phyloP scores from a whole-genome alignment of 2,329 filamentous ascomycete genomes.

The Westerdykella ornata region DNA sequence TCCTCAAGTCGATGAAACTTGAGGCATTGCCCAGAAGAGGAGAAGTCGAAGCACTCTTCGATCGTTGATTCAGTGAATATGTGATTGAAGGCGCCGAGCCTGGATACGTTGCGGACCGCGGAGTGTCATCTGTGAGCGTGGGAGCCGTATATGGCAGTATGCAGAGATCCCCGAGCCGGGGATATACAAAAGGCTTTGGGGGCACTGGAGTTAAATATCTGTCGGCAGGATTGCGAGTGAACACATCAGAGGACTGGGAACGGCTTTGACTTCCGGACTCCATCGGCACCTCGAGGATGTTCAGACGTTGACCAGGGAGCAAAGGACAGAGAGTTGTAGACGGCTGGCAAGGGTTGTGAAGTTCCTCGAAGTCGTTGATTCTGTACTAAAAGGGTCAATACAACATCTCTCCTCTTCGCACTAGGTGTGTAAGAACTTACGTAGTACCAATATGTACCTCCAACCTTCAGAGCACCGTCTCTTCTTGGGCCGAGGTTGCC shows the following conservation, averaged over 20 bases:
- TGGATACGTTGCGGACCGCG: constrained; percentile 27
- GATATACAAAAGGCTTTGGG: constrained; percentile 30
- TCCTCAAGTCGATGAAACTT: constrained; percentile 27
- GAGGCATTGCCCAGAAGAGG: constrained; percentile 21
- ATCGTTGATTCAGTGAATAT: constrained; percentile 19
- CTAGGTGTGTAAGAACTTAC: constrained; percentile 48
- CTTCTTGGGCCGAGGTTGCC: constrained; percentile 50
- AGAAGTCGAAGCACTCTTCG: constrained; percentile 28
- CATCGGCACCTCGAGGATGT: constrained; percentile 72
- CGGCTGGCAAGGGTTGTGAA: constrained; percentile 64
- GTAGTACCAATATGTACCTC: constrained; percentile 91
- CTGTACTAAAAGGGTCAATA: constrained; percentile 58
- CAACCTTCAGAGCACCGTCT: constrained; percentile 81
- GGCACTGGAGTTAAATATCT: constrained; percentile 66
- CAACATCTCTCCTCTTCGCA: constrained; percentile 1
- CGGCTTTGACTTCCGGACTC: constrained; percentile 58
- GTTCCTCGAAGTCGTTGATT: constrained; percentile 70
- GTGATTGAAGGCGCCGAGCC: constrained; percentile 17
- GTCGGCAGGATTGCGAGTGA: constrained; percentile 71
- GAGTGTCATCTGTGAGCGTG: constrained; percentile 16
- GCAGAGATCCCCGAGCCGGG: constrained; percentile 13
- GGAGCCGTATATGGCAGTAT: constrained; percentile 15
- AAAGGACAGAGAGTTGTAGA: constrained; percentile 76
- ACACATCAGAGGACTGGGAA: constrained; percentile 60
- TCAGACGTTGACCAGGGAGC: constrained; percentile 80